These are phyloP conservation scores for Asterophora parasitica DNA, from an alignment of 768 basidiomycete species.

Conservation along the genomic window DNA sequence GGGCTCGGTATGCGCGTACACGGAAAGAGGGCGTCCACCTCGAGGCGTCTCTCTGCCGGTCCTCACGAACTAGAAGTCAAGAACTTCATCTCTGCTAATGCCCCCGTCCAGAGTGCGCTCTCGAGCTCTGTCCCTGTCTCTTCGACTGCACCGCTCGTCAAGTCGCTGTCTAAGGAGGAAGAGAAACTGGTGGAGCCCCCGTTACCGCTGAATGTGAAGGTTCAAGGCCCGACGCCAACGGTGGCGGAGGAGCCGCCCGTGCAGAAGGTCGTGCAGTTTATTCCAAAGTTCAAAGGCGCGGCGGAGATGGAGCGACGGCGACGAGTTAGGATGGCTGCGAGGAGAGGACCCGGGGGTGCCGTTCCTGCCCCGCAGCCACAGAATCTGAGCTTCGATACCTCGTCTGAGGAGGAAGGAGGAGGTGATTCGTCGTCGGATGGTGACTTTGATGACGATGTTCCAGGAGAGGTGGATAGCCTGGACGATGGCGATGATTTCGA, in stretches of 20 bases:
- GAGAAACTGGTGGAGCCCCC: constrained; percentile 14
- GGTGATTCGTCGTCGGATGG: constrained; percentile 46
- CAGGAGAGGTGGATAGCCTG: constrained; percentile 42
- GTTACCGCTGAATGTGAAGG: constrained; percentile 31
- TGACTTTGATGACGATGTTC: constrained; percentile 45
- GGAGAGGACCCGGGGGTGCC: constrained; percentile 38
- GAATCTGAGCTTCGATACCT: constrained; percentile 50
- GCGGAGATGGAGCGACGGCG: constrained; percentile 84
- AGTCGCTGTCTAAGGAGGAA: constrained; percentile 12
- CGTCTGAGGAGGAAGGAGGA: constrained; percentile 38
- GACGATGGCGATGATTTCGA: constrained; percentile 76
- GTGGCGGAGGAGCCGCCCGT: constrained; percentile 40
- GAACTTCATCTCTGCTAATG: constrained; percentile 28
- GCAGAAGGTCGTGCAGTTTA: constrained; percentile 52
- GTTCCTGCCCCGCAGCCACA: constrained; percentile 30
- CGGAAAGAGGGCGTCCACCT: constrained; percentile 53
- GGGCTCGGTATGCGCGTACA: constrained; percentile 74
- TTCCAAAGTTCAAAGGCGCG: constrained; percentile 76
- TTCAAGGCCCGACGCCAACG: constrained; percentile 38
- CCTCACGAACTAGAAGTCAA: constrained; percentile 30
- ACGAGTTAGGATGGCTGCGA: constrained; percentile 59
- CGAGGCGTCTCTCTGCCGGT: constrained; percentile 43
- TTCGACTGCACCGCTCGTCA: constrained; percentile 20
- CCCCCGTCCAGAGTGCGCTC: constrained; percentile 30
- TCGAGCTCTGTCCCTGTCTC: constrained; percentile 26